Evolutionary conservation across 2,329 filamentous ascomycete genomes (phyloP).

Genomic region (Verticillium alfalfae): DNA sequence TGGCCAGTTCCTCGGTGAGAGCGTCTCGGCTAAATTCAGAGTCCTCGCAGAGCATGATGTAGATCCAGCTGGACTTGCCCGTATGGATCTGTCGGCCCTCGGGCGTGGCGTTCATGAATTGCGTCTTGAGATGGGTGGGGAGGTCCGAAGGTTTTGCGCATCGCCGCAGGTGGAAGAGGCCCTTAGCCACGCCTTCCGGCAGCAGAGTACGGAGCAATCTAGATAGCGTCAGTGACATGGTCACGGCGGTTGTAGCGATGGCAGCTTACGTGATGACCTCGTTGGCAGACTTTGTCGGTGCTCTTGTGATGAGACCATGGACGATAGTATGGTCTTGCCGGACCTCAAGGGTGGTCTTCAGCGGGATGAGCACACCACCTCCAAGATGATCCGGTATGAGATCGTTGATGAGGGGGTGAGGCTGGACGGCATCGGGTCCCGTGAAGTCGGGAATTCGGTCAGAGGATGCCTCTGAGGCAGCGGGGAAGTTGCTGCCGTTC

Average conservation of each 20-base stretch:
- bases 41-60: conserved; percentile 49
- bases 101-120: conserved; percentile 54
- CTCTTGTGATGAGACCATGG: conserved; percentile 64
- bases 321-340: conserved; percentile 53
- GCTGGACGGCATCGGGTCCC: conserved; percentile 10
- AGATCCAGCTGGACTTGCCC: conserved; percentile 55
- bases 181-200: conserved; percentile 57
- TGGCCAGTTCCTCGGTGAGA: conserved; percentile 39
- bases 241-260: neutral
- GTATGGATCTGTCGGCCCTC: conserved; percentile 51
- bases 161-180: conserved; percentile 66
- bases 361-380: conserved; percentile 49
- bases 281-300: conserved; percentile 67
- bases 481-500: neutral
- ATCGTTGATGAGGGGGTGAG: conserved; percentile 26
- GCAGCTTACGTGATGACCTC: conserved; percentile 62
- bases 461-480: neutral
- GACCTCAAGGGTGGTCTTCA: conserved; percentile 61
- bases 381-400: conserved; percentile 28
- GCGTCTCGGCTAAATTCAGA: conserved; percentile 48
- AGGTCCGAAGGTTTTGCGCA: conserved; percentile 69
- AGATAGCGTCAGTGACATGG: conserved; percentile 16
- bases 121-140: conserved; percentile 57
- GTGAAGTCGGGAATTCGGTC: conserved; percentile 8
- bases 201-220: conserved; percentile 42